phyloP scores from a whole-genome alignment of 352 stramenopile genomes.

The Thalassiosira allenii region DNA sequence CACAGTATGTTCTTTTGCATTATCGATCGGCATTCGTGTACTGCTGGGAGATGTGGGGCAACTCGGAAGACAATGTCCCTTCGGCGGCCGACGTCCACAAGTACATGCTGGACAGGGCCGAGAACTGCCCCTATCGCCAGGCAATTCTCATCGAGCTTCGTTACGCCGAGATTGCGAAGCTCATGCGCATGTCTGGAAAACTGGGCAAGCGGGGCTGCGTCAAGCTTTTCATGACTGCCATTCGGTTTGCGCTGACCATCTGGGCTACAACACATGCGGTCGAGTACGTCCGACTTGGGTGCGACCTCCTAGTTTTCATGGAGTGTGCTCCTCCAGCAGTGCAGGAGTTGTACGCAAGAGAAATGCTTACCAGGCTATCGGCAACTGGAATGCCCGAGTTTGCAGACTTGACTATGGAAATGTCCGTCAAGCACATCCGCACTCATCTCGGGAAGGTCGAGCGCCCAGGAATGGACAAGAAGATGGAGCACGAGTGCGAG shows the following conservation, averaged over 20 bases:
- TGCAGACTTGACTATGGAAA: conserved; percentile 20
- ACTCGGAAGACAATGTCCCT: neutral
- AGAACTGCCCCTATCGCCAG: conserved; percentile 21
- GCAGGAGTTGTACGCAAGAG: conserved; percentile 23
- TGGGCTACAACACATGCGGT: conserved; percentile 26
- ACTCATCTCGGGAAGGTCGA: conserved; percentile 8
- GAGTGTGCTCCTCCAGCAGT: conserved; percentile 19
- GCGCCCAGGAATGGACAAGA: neutral
- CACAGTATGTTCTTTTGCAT: conserved; percentile 17
- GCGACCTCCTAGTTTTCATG: conserved; percentile 22
- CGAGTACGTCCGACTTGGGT: conserved; percentile 26
- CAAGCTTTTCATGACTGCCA: conserved; percentile 21
- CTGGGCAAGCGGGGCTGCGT: conserved; percentile 26
- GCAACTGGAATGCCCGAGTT: neutral
- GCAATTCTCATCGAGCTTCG: conserved; percentile 18
- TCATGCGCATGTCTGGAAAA: conserved; percentile 19
- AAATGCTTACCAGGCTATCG: conserved; percentile 29
- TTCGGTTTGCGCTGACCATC: conserved; percentile 26
- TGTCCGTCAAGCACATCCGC: conserved; percentile 18
- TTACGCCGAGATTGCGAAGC: conserved; percentile 24
- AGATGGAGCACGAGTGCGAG: conserved; percentile 1
- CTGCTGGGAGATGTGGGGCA: neutral
- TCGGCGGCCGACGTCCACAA: conserved; percentile 28
- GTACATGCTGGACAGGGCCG: conserved; percentile 32
- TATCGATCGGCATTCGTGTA: conserved; percentile 16